These are phyloP conservation scores for Cyamopsis tetragonoloba DNA, from an alignment of 306 rosid species.

Conservation along the genomic window DNA sequence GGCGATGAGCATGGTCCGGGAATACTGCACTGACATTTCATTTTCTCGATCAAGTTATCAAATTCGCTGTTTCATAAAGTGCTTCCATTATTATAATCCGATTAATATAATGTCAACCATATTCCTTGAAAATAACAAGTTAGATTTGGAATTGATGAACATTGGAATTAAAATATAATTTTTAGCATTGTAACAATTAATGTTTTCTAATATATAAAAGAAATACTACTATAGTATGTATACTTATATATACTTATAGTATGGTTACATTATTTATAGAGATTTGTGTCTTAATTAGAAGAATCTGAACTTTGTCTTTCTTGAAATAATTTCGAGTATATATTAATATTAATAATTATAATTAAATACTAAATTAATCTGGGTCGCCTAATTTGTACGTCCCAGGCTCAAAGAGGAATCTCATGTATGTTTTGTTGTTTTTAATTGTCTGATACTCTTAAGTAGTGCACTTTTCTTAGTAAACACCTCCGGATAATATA, in stretches of 20 bases:
- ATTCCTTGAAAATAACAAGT: constrained; percentile 36
- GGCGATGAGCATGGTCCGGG: constrained; percentile 50
- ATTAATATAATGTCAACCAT: constrained; percentile 38
- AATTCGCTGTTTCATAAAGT: constrained; percentile 28
- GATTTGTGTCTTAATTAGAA: constrained; percentile 47
- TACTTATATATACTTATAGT: no score
- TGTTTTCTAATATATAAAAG: no score
- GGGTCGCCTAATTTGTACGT: constrained; percentile 26
- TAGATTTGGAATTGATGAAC: constrained; percentile 25
- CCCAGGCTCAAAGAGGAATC: constrained; percentile 50
- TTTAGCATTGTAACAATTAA: background rate
- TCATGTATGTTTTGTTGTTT: background rate
- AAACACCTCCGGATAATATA: background rate
- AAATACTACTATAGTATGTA: no score
- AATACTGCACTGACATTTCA: constrained; percentile 47
- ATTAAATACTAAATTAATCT: constrained; percentile 20
- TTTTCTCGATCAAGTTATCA: constrained; percentile 37
- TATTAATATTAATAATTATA: no score
- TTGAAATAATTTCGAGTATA: constrained; percentile 5
- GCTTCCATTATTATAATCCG: constrained; percentile 17
- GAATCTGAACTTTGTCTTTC: constrained; percentile 48
- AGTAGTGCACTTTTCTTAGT: background rate
- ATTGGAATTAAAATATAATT: background rate
- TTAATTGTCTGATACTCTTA: background rate
- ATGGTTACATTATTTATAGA: constrained; percentile 22